Conservation (phyloP, 1,284 basidiomycete genomes). For the Trametes hirsuta region DNA sequence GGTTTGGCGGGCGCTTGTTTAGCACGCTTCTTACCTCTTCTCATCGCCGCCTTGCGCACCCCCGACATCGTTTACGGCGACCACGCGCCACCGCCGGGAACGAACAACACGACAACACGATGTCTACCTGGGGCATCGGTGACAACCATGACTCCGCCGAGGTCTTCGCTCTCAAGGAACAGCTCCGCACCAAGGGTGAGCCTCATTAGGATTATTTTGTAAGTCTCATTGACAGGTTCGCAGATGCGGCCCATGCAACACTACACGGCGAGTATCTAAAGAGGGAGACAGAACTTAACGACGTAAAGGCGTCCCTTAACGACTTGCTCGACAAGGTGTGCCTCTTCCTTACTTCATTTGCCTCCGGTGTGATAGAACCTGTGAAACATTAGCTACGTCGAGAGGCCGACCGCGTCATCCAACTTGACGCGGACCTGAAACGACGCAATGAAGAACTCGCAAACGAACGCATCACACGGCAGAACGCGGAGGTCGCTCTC, state of each 20-base stretch:
- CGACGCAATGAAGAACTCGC: constrained; percentile 55
- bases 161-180: constrained; percentile 58
- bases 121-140: constrained; percentile 64
- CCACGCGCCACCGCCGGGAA: neutral
- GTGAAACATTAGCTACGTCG: constrained; percentile 51
- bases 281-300: constrained; percentile 56
- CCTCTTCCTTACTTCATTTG: neutral
- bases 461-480: constrained; percentile 55
- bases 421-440: constrained; percentile 55
- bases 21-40: constrained; percentile 13
- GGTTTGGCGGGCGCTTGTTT: constrained; percentile 10
- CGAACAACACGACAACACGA: constrained; percentile 27
- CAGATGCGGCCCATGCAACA: constrained; percentile 49
- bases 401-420: constrained; percentile 59
- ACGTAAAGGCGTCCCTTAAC: constrained; percentile 53
- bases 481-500: constrained; percentile 58
- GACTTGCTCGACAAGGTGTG: constrained; percentile 65
- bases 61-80: neutral
- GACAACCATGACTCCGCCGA: constrained; percentile 64
- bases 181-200: constrained; percentile 63
- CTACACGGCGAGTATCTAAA: constrained; percentile 58
- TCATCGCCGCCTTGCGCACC: neutral
- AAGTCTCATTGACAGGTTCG: neutral
- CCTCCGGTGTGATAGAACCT: constrained; percentile 1
- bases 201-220: constrained; percentile 7